Base-by-base conservation (phyloP, 2,329 filamentous ascomycete species). In the Hypoxylon sp. region DNA sequence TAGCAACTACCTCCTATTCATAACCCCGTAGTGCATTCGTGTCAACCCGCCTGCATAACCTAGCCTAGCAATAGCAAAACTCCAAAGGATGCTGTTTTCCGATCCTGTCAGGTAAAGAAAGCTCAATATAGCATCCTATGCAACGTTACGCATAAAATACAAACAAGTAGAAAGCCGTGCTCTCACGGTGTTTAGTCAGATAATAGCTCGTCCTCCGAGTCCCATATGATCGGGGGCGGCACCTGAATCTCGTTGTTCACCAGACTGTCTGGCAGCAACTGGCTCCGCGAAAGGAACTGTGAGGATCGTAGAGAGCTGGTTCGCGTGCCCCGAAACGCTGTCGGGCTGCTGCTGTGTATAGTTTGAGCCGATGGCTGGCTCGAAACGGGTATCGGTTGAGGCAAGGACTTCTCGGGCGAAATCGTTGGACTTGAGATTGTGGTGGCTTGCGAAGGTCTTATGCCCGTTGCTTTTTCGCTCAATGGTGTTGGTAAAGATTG, bases 191-290 rank as follows among this genome's bases (percentile, higher is more conserved):
- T n/a, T n/a, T n/a, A n/a, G n/a, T n/a, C n/a, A n/a, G n/a, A n/a
- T n/a, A n/a, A 66, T 30, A 62, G 44, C 27, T 75, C 74, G 27
- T 73, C 74, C 8, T 75, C 74, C 23, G 74, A 76, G 55, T 78
- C 75, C 51, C 69, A 66, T n/a, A 77, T 64, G 13, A 74, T 73
- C 4, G 67, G 61, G 11, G 74, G 73, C 20, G 71, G 72, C 11
- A 65, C 67, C 4, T 71, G 67, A 20, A 71, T 63, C 55, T 66
- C 69, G 19, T 75, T 71, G 25, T 73, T 67, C 41, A 76, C 49
- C 31, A 79, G 51, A 55, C 75, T 78, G 15, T 78, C 75, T 7
- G 80, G 75, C 48, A 84, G 66, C 69, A 80, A 74, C 65, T 82
- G 79, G 54, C 79, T 82, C 59, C 72, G 75, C 1, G 76, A 75